Percentiles rank a stretch among this genome's conserved stretches.
These are phyloP conservation scores for Amanita rubescens DNA, from an alignment of 768 basidiomycete species.

Conservation along the genomic window DNA sequence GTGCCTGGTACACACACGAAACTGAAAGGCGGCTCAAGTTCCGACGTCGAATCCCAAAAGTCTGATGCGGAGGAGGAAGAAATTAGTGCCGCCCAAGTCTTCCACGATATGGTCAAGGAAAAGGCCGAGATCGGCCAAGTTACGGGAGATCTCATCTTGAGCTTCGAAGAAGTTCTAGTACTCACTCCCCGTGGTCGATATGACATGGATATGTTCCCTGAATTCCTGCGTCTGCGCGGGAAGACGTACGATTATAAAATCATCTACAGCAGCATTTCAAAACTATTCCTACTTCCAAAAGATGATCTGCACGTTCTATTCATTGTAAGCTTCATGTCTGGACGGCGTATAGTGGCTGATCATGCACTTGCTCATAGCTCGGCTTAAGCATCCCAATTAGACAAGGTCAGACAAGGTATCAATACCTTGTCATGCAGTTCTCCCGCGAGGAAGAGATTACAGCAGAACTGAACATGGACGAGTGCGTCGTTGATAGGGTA, in stretches of 20 bases:
- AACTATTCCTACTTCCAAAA: conserved; percentile 89
- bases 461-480: conserved; percentile 86
- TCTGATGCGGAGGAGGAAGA: conserved; percentile 74
- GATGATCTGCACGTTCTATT: conserved; percentile 95
- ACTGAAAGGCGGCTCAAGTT: conserved; percentile 43
- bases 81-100: conserved; percentile 87
- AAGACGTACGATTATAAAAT: conserved; percentile 99
- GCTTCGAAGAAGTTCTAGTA: conserved; percentile 92
- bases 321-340: conserved; percentile 56
- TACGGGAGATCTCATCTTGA: conserved; percentile 84
- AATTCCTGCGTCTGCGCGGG: conserved; percentile 90
- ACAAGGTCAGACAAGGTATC: conserved; percentile 97
- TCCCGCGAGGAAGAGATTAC: conserved; percentile 96
- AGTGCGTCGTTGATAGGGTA: conserved; percentile 44
- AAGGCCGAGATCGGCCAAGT: conserved; percentile 92
- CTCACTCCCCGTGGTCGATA: conserved; percentile 94
- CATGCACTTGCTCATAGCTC: conserved; percentile 40
- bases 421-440: conserved; percentile 97
- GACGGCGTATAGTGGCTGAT: conserved; percentile 1
- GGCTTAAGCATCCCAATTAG: conserved; percentile 90
- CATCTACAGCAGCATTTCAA: conserved; percentile 78
- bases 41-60: conserved; percentile 68
- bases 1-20: conserved; percentile 74
- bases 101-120: conserved; percentile 95
- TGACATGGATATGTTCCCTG: conserved; percentile 96